Base-by-base conservation (phyloP, 106 monocot species). In the Iris macrosiphon region DNA sequence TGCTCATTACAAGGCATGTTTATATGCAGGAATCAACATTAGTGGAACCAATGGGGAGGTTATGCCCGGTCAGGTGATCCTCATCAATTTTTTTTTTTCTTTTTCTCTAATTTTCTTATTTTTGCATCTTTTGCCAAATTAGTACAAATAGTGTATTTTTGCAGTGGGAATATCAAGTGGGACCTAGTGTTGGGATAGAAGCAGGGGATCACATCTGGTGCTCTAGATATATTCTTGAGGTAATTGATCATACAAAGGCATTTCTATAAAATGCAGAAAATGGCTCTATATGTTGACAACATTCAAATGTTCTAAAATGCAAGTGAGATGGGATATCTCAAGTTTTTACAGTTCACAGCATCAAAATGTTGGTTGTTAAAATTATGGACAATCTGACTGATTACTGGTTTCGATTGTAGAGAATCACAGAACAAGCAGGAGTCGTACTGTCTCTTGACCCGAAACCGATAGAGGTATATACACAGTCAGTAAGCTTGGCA, bases 131-230 rank as follows among this genome's bases (percentile, higher is more conserved):
- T 35, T 35, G 10, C 10, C 10, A 35, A 6, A 35, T 35, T 35
- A 35, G 4, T 35, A 35, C 10, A 6, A 35, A 6, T 35, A 35
- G 4, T 35, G 10, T 35, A 34, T 57, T 40, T 61, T 11, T 49
- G 0, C 57, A 88, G 79, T 83, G 83, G 89, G 89, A 89, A 48
- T 83, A 79, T 61, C 89, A 89, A 83, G 89, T 89, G 57, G 89
- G 89, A 14, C 89, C 89, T 18, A 48, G 35, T 25, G 67, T 77
- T 51, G 89, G 79, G 15, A 83, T 89, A 28, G 73, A 76, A 9
- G 51, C 83, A 14, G 76, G 77, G 52, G 79, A 83, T 77, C 40
- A 83, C 22, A 6, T 89, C 1, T 89, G 83, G 88, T 66, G 74
- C 23, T 75, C 89, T 35, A 76, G 89, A 4, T 89, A 89, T 59